phyloP scores from a whole-genome alignment of 805 yeast genomes.

The Candida glaebosa region DNA sequence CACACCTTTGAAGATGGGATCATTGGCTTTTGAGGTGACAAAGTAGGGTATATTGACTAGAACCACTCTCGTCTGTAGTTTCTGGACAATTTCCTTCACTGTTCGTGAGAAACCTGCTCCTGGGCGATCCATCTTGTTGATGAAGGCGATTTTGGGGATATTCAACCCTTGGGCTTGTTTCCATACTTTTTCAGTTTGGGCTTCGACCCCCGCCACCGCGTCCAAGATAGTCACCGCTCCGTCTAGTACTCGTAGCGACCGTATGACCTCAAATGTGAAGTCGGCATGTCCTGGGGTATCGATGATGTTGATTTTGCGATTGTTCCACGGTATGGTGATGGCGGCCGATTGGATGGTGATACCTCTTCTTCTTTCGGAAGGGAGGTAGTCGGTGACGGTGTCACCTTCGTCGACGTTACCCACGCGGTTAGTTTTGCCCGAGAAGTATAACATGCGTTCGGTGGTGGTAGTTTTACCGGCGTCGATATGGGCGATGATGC shows the following conservation, averaged over 20 bases:
- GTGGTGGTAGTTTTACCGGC: constrained; percentile 99
- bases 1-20: constrained; percentile 59
- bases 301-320: constrained; percentile 73
- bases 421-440: constrained; percentile 74
- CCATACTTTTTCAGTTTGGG: constrained; percentile 98
- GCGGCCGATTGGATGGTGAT: constrained; percentile 97
- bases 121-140: constrained; percentile 94
- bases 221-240: constrained; percentile 92
- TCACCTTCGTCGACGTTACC: constrained; percentile 98
- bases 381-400: constrained; percentile 88
- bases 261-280: constrained; percentile 88
- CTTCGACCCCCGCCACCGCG: constrained; percentile 97
- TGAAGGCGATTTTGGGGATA: constrained; percentile 75
- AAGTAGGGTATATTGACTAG: constrained; percentile 79
- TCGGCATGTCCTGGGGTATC: constrained; percentile 99
- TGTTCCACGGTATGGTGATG: constrained; percentile 83
- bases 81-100: constrained; percentile 75
- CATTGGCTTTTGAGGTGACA: constrained; percentile 24
- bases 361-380: constrained; percentile 88
- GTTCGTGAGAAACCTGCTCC: constrained; percentile 95
- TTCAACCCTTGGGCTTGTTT: constrained; percentile 64
- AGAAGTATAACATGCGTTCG: constrained; percentile 87
- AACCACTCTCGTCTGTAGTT: constrained; percentile 70
- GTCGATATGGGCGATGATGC: constrained; percentile 98
- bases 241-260: constrained; percentile 87